These are phyloP conservation scores for Saturnispora diversa DNA, from an alignment of 805 yeast species.

Conservation along the genomic window DNA sequence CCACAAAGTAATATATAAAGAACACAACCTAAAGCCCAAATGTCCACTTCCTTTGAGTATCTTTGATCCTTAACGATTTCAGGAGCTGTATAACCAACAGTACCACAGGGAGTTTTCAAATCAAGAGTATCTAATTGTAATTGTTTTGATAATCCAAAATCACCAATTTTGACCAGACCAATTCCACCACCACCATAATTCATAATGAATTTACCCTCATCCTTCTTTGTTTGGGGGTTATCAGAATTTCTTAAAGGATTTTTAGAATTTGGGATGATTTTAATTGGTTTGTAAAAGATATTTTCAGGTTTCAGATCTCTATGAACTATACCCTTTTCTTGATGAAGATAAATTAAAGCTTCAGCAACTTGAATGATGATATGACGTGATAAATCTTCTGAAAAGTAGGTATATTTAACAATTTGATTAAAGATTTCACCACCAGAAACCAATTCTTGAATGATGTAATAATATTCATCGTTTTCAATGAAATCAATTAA, in stretches of 20 bases:
- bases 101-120: conserved; percentile 91
- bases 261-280: conserved; percentile 35
- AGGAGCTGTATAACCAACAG: conserved; percentile 98
- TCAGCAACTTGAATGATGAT: conserved; percentile 64
- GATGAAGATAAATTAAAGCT: conserved; percentile 63
- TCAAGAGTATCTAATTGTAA: conserved; percentile 64
- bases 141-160: conserved; percentile 89
- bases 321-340: conserved; percentile 69
- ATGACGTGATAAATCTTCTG: conserved; percentile 65
- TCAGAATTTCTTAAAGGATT: conserved; percentile 48
- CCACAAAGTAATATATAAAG: conserved; percentile 90
- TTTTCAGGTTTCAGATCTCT: conserved; percentile 82
- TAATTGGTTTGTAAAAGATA: conserved; percentile 55
- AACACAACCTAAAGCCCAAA: conserved; percentile 99
- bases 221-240: conserved; percentile 60
- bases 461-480: conserved; percentile 51
- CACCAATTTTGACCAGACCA: conserved; percentile 85
- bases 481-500: conserved; percentile 62
- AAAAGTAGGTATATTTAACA: conserved; percentile 67
- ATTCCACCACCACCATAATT: conserved; percentile 90
- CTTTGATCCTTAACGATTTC: conserved; percentile 92
- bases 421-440: conserved; percentile 79
- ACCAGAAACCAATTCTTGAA: conserved; percentile 67
- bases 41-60: conserved; percentile 89
- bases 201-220: conserved; percentile 78